Percentiles rank a stretch among this genome's conserved stretches.
These are phyloP conservation scores for Hypoxylon trugodes DNA, from an alignment of 495 filamentous ascomycete genomes.

Conservation along the genomic window DNA sequence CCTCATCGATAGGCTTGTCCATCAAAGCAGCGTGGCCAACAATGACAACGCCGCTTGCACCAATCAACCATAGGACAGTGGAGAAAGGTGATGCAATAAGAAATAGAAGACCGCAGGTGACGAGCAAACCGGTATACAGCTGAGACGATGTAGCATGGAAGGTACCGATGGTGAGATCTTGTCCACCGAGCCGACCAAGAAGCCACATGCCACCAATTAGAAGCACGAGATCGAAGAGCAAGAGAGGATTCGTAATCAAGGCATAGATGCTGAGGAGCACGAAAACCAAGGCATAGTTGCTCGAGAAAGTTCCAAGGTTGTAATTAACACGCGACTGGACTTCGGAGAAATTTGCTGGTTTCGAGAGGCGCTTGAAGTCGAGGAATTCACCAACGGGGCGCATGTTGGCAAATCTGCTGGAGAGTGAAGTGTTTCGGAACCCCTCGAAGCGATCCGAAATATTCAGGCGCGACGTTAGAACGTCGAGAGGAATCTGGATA, in stretches of 20 bases:
- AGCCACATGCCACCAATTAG: slow-evolving; percentile 86
- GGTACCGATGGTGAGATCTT: slow-evolving; percentile 85
- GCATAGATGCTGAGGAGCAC: slow-evolving; percentile 95
- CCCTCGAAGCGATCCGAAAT: slow-evolving; percentile 77
- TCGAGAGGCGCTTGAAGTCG: slow-evolving; percentile 93
- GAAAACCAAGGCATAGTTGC: slow-evolving; percentile 96
- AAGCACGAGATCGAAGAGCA: slow-evolving; percentile 92
- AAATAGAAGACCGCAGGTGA: slow-evolving; percentile 82
- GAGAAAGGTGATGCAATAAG: slow-evolving; percentile 81
- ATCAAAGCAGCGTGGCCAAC: slow-evolving; percentile 94
- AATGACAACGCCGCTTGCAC: slow-evolving; percentile 88
- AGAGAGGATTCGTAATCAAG: slow-evolving; percentile 79
- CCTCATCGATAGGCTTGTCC: slow-evolving; percentile 99
- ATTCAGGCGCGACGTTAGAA: slow-evolving; percentile 88
- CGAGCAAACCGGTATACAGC: slow-evolving; percentile 87
- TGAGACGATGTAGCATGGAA: slow-evolving; percentile 88
- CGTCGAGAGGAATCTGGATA: slow-evolving; percentile 89
- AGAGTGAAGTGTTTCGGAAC: slow-evolving; percentile 77
- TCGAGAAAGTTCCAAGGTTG: slow-evolving; percentile 96
- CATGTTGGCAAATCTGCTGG: slow-evolving; percentile 88
- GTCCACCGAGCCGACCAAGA: slow-evolving; percentile 86
- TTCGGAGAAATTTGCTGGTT: slow-evolving; percentile 89
- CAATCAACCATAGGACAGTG: slow-evolving; percentile 92
- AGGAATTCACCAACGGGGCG: slow-evolving; percentile 92
- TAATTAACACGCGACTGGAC: slow-evolving; percentile 95